A percentile compares a stretch with the other conserved stretches of the same genome.
Evolutionary conservation across 495 filamentous ascomycete genomes (phyloP).

Genomic region (Amorphotheca resinae): DNA sequence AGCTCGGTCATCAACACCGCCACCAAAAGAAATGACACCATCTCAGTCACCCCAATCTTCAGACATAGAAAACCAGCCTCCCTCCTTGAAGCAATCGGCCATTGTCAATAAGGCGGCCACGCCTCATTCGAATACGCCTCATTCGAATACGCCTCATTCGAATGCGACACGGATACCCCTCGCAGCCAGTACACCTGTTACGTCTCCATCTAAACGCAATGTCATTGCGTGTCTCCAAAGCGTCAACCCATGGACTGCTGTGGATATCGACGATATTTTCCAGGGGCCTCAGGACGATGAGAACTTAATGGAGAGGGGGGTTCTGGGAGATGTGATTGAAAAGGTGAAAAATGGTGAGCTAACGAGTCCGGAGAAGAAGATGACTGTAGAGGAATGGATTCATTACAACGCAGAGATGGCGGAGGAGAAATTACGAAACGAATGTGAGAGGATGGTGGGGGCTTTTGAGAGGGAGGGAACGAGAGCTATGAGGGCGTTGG

Average conservation of each 20-base stretch:
- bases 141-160: conserved; percentile 24
- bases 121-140: too few relatives aligned
- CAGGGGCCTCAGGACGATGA: conserved; percentile 16
- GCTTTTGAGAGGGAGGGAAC: conserved; percentile 73
- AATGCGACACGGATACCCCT: conserved; percentile 34
- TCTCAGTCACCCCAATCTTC: conserved; percentile 62
- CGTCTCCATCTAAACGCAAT: conserved; percentile 55
- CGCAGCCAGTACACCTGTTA: conserved; percentile 38
- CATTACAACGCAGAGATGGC: conserved; percentile 62
- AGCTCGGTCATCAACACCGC: conserved; percentile 11
- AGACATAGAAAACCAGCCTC: conserved; percentile 70
- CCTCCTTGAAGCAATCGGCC: conserved; percentile 42
- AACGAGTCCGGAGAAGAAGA: conserved; percentile 65
- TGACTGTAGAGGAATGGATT: conserved; percentile 94
- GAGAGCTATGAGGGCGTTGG: conserved; percentile 60
- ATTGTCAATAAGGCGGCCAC: conserved; percentile 10
- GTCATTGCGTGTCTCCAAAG: conserved; percentile 45
- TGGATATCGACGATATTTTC: conserved; percentile 58
- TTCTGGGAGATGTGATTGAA: conserved; percentile 22
- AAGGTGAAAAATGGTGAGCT: conserved; percentile 42
- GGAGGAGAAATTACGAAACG: conserved; percentile 61
- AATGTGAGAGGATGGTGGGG: conserved; percentile 70
- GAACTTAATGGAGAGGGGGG: conserved; percentile 3
- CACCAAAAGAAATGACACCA: conserved; percentile 23
- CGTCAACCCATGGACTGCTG: conserved; percentile 53